Conservation (phyloP, 2,329 filamentous ascomycete species). For the Ophiostoma ulmi region DNA sequence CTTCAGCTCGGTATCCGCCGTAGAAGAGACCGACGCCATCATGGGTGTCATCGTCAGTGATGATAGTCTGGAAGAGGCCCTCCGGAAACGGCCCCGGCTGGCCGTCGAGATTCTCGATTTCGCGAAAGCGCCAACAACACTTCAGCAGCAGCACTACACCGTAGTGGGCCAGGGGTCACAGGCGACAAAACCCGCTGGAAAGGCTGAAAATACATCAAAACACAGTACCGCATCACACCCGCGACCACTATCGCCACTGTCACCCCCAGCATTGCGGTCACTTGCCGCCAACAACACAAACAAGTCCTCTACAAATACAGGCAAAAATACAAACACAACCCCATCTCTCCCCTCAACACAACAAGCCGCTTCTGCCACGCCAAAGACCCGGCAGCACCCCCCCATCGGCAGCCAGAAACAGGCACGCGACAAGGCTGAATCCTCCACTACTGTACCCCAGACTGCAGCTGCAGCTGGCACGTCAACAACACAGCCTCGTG, state of each 20-base stretch:
- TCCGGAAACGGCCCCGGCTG: slow-evolving; percentile 48
- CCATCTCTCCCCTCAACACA: background rate
- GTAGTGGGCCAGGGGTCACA: slow-evolving; percentile 4
- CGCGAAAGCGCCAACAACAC: slow-evolving; percentile 9
- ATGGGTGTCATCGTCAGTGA: background rate
- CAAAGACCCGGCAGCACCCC: slow-evolving; percentile 1
- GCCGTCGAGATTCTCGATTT: slow-evolving; percentile 46
- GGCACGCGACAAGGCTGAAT: slow-evolving; percentile 4
- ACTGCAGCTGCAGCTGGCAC: background rate
- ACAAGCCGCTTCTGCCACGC: background rate
- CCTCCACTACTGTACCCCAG: slow-evolving; percentile 1
- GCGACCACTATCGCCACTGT: slow-evolving; percentile 13
- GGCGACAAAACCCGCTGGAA: background rate
- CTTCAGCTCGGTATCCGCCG: slow-evolving; percentile 7
- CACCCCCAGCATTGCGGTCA: slow-evolving; percentile 3
- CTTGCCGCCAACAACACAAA: background rate
- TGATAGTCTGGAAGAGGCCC: slow-evolving; percentile 30
- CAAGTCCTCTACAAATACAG: background rate
- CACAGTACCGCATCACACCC: background rate
- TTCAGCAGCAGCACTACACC: slow-evolving; percentile 8
- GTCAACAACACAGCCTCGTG: background rate
- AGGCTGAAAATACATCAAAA: background rate
- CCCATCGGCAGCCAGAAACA: background rate
- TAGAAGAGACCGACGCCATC: background rate
- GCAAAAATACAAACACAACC: background rate